These are phyloP conservation scores for Paramecium pentaurelia DNA, from an alignment of 73 alveolate genomes.

Conservation along the genomic window DNA sequence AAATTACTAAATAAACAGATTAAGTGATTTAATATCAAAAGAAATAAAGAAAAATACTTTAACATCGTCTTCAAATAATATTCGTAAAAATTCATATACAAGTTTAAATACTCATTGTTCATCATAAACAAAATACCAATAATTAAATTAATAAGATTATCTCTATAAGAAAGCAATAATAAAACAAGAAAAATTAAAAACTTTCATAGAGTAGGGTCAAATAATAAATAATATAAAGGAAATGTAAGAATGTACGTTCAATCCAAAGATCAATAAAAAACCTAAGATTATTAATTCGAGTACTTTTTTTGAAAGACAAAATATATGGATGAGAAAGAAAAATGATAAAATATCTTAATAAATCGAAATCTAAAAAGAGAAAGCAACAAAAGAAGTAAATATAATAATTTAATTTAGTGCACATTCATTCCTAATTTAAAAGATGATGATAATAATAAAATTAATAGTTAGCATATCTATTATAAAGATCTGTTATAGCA, in stretches of 20 bases:
- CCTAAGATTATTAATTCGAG: background rate
- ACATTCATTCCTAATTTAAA: background rate
- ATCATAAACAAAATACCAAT: background rate
- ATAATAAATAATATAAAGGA: background rate
- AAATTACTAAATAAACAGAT: background rate
- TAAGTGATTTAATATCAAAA: background rate
- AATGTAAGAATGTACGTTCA: background rate
- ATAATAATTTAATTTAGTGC: background rate
- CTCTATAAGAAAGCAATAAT: background rate
- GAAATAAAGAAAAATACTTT: background rate
- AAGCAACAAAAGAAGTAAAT: background rate
- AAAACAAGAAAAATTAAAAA: background rate
- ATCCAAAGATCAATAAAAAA: background rate
- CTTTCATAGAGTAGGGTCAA: background rate
- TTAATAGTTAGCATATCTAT: background rate
- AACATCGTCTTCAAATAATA: background rate
- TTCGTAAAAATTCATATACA: background rate
- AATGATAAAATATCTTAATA: background rate
- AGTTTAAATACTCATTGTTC: background rate
- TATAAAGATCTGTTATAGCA: background rate
- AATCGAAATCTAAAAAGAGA: background rate
- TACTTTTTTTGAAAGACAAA: background rate
- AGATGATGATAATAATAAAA: background rate
- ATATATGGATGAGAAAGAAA: background rate
- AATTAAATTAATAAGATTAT: background rate